Conservation (phyloP, 345 rosid genomes). For the Combretum micranthum region DNA sequence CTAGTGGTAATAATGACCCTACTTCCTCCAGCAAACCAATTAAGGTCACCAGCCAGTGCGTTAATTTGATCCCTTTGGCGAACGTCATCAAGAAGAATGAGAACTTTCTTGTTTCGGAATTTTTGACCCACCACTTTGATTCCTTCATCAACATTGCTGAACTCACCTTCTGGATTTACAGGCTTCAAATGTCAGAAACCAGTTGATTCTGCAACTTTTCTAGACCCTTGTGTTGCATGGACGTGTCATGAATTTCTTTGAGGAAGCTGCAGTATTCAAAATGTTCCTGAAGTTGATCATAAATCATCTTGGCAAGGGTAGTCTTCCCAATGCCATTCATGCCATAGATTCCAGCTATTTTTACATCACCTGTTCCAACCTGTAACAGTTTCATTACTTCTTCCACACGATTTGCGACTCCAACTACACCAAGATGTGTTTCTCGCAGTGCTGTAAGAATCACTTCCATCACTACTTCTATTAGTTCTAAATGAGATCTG, state of each 20-base stretch:
- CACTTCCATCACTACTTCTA: too few relatives aligned
- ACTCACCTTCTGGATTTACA: too few relatives aligned
- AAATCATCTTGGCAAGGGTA: constrained; percentile 8
- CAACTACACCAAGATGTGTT: background rate
- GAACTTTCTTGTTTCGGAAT: background rate
- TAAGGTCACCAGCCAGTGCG: background rate
- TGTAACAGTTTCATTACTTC: constrained; percentile 7
- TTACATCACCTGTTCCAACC: background rate
- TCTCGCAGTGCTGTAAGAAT: too few relatives aligned
- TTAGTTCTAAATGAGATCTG: too few relatives aligned
- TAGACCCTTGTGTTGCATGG: background rate
- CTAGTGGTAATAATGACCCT: constrained; percentile 1
- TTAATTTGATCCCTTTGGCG: background rate
- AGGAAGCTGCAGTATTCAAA: constrained; percentile 4
- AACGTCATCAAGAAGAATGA: constrained; percentile 3
- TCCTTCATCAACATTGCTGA: background rate
- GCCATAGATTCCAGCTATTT: constrained; percentile 9
- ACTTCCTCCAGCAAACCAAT: background rate
- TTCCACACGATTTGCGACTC: constrained; percentile 6
- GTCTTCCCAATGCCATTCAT: constrained; percentile 10
- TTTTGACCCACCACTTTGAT: background rate
- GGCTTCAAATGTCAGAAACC: background rate
- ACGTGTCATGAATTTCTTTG: background rate
- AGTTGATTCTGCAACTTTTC: background rate
- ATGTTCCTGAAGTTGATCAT: background rate